A percentile compares a stretch with the other conserved stretches of the same genome.
These are phyloP conservation scores for Brassica juncea DNA, from an alignment of 345 rosid genomes.

Conservation along the genomic window DNA sequence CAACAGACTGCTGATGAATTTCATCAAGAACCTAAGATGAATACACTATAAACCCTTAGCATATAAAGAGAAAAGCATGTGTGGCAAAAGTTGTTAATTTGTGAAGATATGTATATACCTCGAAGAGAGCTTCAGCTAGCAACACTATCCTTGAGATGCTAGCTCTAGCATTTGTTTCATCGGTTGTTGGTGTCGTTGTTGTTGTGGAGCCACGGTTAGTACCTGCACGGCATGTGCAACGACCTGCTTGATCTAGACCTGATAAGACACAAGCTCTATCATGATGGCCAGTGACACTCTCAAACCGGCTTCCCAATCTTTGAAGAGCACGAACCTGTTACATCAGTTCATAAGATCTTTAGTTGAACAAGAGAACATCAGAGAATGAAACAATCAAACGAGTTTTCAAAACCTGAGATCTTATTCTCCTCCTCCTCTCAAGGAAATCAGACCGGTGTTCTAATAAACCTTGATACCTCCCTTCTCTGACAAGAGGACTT, in stretches of 20 bases:
- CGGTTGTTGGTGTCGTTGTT: conserved; percentile 46
- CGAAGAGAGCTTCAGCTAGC: conserved; percentile 97
- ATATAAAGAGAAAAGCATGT: conserved; percentile 10
- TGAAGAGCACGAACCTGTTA: conserved; percentile 92
- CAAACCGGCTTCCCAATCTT: conserved; percentile 87
- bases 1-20: conserved; percentile 96
- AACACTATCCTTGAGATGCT: conserved; percentile 97
- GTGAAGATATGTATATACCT: conserved; percentile 50
- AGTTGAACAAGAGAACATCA: background rate
- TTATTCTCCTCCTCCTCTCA: conserved; percentile 87
- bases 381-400: background rate
- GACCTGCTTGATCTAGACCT: conserved; percentile 81
- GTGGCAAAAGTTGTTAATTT: background rate
- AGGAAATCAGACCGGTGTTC: conserved; percentile 92
- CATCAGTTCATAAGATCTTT: conserved; percentile 11
- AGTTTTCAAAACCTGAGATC: conserved; percentile 84
- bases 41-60: conserved; percentile 38
- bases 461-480: conserved; percentile 75
- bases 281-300: conserved; percentile 83
- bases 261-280: conserved; percentile 89
- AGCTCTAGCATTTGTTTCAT: conserved; percentile 79
- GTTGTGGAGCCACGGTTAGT: conserved; percentile 48
- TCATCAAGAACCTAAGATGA: conserved; percentile 90
- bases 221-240: conserved; percentile 68
- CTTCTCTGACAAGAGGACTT: conserved; percentile 67